Evolutionary conservation across 2,329 filamentous ascomycete genomes (phyloP), one percentile per base, ranked within the genome.

Genomic region (Teratosphaeria viscida): DNA sequence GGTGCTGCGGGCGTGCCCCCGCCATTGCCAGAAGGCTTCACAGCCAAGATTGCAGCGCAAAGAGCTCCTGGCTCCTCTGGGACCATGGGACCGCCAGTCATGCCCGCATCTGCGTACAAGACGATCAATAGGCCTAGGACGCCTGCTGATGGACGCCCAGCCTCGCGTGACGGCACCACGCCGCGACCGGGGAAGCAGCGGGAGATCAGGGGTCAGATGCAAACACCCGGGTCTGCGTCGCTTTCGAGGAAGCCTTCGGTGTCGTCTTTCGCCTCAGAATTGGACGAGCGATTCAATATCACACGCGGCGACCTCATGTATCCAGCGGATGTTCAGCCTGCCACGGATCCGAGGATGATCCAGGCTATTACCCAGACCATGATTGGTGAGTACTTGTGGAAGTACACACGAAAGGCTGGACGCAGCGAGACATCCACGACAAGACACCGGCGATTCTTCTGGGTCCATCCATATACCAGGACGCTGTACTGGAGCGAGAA

Each of bases 301-400:
- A 81, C 84, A 11, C 75, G 74, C 27, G 66, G 65, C 8, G 73
- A 82, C 60, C 78, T 82, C 71, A 76, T 77, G 53, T 78, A 84
- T 59, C 77, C 79, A 32, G 74, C 78, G 54, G 86, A 86, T 14
- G 82, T 94, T 61, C 83, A 85, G 10, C 79, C 85, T 27, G 69
- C 71, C 23, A 95, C 91, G 5, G 94, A 99, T 76, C 92, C 92
- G 63, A 89, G 92, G 67, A 96, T 99, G 91, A 97, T 99, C 66
- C 91, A 96, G 77, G 94, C 94, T 55, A 96, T 99, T 65, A 99
- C 94, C 2, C 92, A 99, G 75, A 97, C 94, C 19, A 99, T 99
- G 94, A 97, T 99, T 70, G 94, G 94, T 59, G 94, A 99, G 73
- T 97, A 92, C 73, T 80, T 99, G 49, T 99, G 94, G 94, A 99